Conservation (phyloP, 441 rosid species). For the Euphorbia celastroides region DNA sequence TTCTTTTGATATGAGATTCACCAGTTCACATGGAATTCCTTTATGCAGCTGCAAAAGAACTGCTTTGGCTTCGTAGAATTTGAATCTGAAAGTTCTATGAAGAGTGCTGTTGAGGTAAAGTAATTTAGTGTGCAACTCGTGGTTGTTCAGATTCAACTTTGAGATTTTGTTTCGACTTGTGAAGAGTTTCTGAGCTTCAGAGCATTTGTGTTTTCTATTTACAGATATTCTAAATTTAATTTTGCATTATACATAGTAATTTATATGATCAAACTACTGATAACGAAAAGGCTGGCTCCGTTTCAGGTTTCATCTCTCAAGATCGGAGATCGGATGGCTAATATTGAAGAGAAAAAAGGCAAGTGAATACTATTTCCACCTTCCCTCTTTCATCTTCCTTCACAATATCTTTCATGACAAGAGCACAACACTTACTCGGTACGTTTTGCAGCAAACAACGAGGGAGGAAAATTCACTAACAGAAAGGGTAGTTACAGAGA, state of each 20-base stretch:
- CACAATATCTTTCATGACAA: background rate
- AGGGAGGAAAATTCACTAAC: conserved; percentile 28
- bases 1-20: conserved; percentile 43
- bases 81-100: conserved; percentile 59
- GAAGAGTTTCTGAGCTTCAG: background rate
- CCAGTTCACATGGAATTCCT: background rate
- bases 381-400: background rate
- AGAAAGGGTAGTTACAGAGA: conserved; percentile 38
- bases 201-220: no score
- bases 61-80: conserved; percentile 97
- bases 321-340: conserved; percentile 46
- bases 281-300: background rate
- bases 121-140: no score
- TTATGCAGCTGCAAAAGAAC: conserved; percentile 29
- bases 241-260: background rate
- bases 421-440: background rate
- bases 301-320: conserved; percentile 46
- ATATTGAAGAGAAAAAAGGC: conserved; percentile 70
- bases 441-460: conserved; percentile 30
- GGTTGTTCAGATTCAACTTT: no score
- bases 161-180: no score
- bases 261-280: background rate
- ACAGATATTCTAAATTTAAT: no score
- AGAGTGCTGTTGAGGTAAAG: conserved; percentile 63
- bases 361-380: conserved; percentile 18